Base-by-base conservation (phyloP, 345 rosid species). In the Eucalyptus guilfoylei region DNA sequence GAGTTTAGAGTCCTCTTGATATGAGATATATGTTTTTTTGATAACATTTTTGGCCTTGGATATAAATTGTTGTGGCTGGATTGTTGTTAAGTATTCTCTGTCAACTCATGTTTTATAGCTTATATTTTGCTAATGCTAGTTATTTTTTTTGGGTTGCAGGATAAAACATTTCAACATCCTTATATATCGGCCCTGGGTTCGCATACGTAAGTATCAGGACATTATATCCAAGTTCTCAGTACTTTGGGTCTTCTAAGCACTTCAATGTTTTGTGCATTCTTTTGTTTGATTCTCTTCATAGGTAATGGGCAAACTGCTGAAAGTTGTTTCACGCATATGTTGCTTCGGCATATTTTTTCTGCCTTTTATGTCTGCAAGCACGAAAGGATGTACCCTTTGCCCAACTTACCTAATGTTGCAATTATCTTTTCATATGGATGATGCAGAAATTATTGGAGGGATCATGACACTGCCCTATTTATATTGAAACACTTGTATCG, bases 361-460 rank as follows among this genome's bases (percentile, higher is more conserved):
- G 45, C 83, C 83, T 76, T 11, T 10, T 19, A 11, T 37, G 83
- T 37, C 24, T 37, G 83, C 83, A 37, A 76, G 83, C 28, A 11
- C 7, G 47, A 37, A 76, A 76, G 40, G 81, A 72, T 19, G 26
- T 34, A 34, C 14, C 45, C 45, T 37, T 76, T 19, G 13, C 44
- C 45, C 28, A 72, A 37, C 83, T 72, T 10, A 37, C 83, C 9
- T 47, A 30, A 58, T 49, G 40, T 32, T 50, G 49, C 34, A 54
- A 55, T 62, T 55, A 1, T 34, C 16, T 34, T 48, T 44, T 85
- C 12, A 50, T 49, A 44, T 87, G 60, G 69, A n/a, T 48, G 81
- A 52, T 86, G 90, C 98, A 98, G 99, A 91, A 98, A 98, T 93
- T 98, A 98, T 89, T 97, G 99, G 99, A 96, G 99, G 92, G 99